Conservation (phyloP, 2,329 filamentous ascomycete genomes). For the Apiospora saccharicola region DNA sequence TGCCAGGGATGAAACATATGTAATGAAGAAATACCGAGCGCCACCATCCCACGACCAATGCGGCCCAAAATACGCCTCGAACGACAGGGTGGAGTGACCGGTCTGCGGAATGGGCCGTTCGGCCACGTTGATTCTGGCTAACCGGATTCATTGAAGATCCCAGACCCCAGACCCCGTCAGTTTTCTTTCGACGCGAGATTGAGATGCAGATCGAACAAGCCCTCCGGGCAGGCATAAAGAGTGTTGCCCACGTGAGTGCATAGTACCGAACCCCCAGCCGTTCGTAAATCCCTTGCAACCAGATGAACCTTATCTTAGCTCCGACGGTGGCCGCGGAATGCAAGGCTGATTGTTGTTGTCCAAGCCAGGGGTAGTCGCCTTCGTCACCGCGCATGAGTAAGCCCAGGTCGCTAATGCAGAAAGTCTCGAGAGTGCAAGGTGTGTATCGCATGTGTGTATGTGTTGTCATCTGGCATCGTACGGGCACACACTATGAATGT, state of each 20-base stretch:
- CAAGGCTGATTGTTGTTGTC: background rate
- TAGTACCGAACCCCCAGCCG: background rate
- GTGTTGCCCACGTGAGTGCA: slow-evolving; percentile 2
- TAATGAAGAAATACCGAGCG: slow-evolving; percentile 1
- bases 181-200: background rate
- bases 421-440: slow-evolving; percentile 1
- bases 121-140: slow-evolving; percentile 5
- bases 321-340: background rate
- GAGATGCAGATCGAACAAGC: background rate
- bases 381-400: slow-evolving; percentile 4
- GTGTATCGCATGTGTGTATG: slow-evolving; percentile 14
- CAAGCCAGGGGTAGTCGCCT: slow-evolving; percentile 12
- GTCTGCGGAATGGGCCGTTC: background rate
- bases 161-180: background rate
- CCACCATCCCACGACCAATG: slow-evolving; percentile 9
- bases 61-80: slow-evolving; percentile 3
- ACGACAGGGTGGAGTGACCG: background rate
- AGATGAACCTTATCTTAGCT: slow-evolving; percentile 12
- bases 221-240: slow-evolving; percentile 4
- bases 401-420: slow-evolving; percentile 11
- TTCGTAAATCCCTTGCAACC: background rate
- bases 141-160: slow-evolving; percentile 12
- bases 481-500: background rate
- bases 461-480: slow-evolving; percentile 9
- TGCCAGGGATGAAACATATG: slow-evolving; percentile 16